Base-by-base conservation (phyloP, 495 filamentous ascomycete species). In the Annulohypoxylon nitens region DNA sequence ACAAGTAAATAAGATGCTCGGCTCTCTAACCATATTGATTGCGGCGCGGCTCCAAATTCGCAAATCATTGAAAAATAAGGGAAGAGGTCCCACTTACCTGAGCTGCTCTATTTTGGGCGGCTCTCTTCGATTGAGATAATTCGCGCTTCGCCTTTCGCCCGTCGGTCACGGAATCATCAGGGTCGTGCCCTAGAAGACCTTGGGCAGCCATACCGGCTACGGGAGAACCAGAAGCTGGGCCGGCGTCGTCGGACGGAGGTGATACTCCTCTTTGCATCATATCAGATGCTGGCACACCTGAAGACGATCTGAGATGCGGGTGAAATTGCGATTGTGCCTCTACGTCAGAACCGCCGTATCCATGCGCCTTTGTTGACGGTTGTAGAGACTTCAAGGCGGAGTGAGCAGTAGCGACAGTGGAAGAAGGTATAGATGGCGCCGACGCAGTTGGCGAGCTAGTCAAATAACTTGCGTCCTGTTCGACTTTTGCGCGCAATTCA, bases 71-170 rank as follows among this genome's bases (percentile, higher is more conserved):
- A 54, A 64, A 30, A 51, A 66, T 7, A 41, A 51, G n/a, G 25
- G 43, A 36, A 62, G 36, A 50, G 6, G 43, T 58, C 23, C 61
- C 41, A 81, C 83, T 79, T 50, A 98, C 96, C 91, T 99, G 96
- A 53, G 96, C 96, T 73, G 96, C 96, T 75, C 96, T 87, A 77
- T 99, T 99, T 80, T 99, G 96, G 45, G 97, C 96, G 18, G 96
- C 96, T 70, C 96, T 90, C 83, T 99, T 99, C 50, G 93, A 96
- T 12, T 93, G 94, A 23, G 94, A 97, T 55, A 99, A 83, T 82
- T 98, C 96, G 48, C 96, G 87, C 82, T 97, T 97, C 10, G 81
- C 80, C 69, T 84, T 85, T 57, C 82, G 78, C 23, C 83, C 83
- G 58, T 86, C 84, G 23, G 73, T 63, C 16, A 80, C 68, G 1